Base-by-base conservation (phyloP, 2,329 filamentous ascomycete genomes). In the Bipolaris victoriae region DNA sequence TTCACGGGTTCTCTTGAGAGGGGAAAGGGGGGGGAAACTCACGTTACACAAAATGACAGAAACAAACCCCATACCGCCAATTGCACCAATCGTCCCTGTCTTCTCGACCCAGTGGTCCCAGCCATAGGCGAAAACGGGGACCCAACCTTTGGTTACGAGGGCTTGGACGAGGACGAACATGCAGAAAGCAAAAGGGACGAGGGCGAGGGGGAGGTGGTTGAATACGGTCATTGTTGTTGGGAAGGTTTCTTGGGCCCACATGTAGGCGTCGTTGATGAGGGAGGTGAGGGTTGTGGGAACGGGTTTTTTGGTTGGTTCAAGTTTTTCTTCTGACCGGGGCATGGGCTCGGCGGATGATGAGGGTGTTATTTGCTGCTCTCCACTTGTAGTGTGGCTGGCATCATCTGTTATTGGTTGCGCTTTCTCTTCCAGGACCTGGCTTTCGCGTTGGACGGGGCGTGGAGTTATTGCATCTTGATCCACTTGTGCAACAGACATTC, bases 121-220 rank as follows among this genome's bases (percentile, higher is more conserved):
- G 1, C 88, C 89, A 49, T 89, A 81, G 0, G 88, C 89, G 64
- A 91, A 91, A 0, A 91, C 87, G 0, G 84, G 82, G 0, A 91
- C 86, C 89, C 89, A 91, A 10, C 89, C 89, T 61, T 89, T 91
- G 0, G 86, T 90, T 0, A 90, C 88, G 1, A 92, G 76, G 0
- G 83, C 88, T 68, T 92, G 88, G 0, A 91, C 89, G 0, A 92
- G 82, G 9, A 91, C 82, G 60, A 91, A 91, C 89, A 91, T 91
- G 59, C 83, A 81, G 54, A 92, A 86, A 0, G 88, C 86, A 65
- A 91, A 91, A 0, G 89, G 89, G 0, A 92, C 80, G 0, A 91
- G 81, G 0, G 87, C 82, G 51, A 89, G 84, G 0, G 89, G 89
- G 1, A 92, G 78, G 68, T 90, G 88, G 0, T 83, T 76, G 5